Conservation (phyloP, 768 basidiomycete genomes). For the Suillus tomentosus region DNA sequence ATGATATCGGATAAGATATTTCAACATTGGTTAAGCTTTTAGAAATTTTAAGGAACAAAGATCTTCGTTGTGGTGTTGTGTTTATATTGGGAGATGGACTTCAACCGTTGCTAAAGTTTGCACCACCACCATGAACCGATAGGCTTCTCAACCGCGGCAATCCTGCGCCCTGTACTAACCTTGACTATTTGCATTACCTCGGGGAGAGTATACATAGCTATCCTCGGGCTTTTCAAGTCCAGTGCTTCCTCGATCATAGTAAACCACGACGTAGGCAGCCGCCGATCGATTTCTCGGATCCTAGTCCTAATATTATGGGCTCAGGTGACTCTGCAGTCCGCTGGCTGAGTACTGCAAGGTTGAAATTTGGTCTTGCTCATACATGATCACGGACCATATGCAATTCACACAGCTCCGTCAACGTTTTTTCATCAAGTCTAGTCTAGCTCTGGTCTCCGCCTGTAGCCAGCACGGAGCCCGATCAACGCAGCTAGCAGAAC, state of each 20-base stretch:
- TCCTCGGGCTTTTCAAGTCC: not conserved
- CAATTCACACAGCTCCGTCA: conserved; percentile 4
- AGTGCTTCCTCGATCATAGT: not conserved
- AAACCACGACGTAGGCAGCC: conserved; percentile 7
- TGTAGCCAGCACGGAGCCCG: not conserved
- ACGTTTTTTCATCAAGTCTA: not conserved
- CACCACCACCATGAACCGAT: not conserved
- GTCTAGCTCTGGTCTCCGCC: not conserved
- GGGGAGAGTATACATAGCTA: not conserved
- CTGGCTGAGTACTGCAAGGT: not conserved
- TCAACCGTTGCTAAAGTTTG: not conserved
- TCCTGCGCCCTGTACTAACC: not conserved
- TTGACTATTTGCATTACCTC: conserved; percentile 1
- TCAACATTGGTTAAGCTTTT: not conserved
- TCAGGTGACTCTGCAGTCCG: not conserved
- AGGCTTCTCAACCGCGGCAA: not conserved
- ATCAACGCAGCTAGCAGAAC: not conserved
- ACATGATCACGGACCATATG: not conserved
- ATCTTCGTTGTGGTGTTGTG: not conserved
- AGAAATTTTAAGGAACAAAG: not conserved
- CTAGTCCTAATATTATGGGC: not conserved
- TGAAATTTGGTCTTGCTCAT: not conserved
- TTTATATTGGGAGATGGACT: not conserved
- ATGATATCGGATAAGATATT: not conserved
- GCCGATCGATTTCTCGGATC: conserved; percentile 2